Evolutionary conservation across 345 rosid genomes (phyloP), one percentile per base, ranked within the genome.

Genomic region (Mercurialis annua): DNA sequence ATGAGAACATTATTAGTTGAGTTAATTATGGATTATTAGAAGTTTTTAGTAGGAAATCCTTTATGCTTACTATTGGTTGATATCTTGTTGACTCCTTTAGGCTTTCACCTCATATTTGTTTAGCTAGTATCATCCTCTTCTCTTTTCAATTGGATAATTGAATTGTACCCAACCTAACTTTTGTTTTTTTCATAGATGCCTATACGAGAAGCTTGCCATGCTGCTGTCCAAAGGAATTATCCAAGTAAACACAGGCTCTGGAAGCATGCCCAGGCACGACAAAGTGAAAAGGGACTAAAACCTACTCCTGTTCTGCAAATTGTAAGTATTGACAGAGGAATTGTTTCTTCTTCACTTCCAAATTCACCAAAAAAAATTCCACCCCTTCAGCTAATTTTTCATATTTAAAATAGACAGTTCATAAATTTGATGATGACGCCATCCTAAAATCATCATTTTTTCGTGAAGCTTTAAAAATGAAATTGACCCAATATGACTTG

Each of bases 201-300:
- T 62, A 94, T 86, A 82, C 81, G 82, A 81, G 99, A 94, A 83
- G 99, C 99, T 66, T 94, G 99, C 65, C 99, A 94, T 86, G 99
- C 81, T 72, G 98, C 99, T 67, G 73, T 88, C 64, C 99, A 94
- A 81, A 84, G 84, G 85, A 91, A 78, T 80, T 81, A 79, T 83
- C 96, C 99, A 24, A 83, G 83, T 74, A 91, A 87, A 69, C 95
- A 94, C 59, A 89, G 90, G 83, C 90, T 94, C 67, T 94, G 99
- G 99, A 94, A 94, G 77, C 99, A 94, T 88, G 85, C 92, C 54
- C 83, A 78, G 76, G 98, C 99, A 70, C 86, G 99, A 52, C 98
- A 92, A 72, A 87, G 78, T 74, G 83, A 81, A 53, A 85, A 81
- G 75, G 97, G 90, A 83, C 82, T 80, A 71, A 85, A 77, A 75